A percentile compares a stretch with the other conserved stretches of the same genome.
These are phyloP conservation scores for Silene uniflora DNA, from an alignment of 148 eudicot genomes.

Conservation along the genomic window DNA sequence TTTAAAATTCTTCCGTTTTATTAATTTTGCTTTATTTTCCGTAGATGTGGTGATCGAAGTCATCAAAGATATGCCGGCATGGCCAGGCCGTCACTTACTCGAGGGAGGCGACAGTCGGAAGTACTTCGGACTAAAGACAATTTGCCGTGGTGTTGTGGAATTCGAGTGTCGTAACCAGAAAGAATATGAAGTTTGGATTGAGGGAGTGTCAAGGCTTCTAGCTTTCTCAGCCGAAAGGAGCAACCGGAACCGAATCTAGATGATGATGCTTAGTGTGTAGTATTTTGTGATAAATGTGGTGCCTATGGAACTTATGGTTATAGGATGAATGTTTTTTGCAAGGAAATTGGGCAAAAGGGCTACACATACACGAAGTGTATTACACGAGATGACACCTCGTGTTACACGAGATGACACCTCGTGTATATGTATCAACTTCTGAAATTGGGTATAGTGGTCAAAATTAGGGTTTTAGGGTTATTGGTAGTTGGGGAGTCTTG, in stretches of 20 bases:
- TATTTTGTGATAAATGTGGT: constrained; percentile 12
- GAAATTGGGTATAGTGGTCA: constrained; percentile 29
- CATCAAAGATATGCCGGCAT: constrained; percentile 76
- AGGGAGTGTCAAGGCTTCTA: constrained; percentile 80
- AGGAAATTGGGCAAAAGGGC: no score
- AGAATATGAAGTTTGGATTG: constrained; percentile 85
- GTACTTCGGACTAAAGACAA: constrained; percentile 79
- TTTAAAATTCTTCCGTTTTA: not conserved
- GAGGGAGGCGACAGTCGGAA: constrained; percentile 71
- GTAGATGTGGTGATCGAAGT: constrained; percentile 86
- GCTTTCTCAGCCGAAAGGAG: constrained; percentile 55
- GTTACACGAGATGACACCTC: no score
- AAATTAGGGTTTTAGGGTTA: constrained; percentile 21
- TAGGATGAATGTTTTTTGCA: constrained; percentile 21
- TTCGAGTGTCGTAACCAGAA: constrained; percentile 82
- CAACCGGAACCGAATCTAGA: constrained; percentile 34
- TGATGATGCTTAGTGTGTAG: not conserved
- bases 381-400: no score
- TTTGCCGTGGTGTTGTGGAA: constrained; percentile 69
- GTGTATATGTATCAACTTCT: no score
- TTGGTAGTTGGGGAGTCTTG: constrained; percentile 3
- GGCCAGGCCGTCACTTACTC: constrained; percentile 91
- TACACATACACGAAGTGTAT: no score
- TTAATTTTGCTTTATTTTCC: not conserved
- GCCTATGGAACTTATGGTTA: not conserved